Evolutionary conservation across 257 asterid species (phyloP), one percentile per base, ranked within the genome.

Genomic region (Sherardia arvensis): DNA sequence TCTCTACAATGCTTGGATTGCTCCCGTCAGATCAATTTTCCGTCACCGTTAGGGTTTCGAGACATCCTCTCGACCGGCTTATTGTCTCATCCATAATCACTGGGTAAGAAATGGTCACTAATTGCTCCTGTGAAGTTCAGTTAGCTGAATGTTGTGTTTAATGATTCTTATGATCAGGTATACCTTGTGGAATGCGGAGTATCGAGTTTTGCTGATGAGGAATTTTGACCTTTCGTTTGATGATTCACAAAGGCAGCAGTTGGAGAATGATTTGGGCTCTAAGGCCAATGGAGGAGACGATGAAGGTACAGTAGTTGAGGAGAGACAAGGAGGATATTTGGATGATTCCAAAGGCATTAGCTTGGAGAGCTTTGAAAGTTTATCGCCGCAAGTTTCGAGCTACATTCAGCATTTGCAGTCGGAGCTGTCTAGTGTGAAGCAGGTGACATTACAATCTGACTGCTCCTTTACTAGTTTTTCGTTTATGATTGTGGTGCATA

Each of bases 101-200:
- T 2, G 99, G 99, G 99, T 93, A 85, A 77, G 38, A 38, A 22
- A 15, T 38, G 6, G 17, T 17, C 15, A n/a, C 61, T 53, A 25
- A 21, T 38, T 64, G 8, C 47, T 28, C 17, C 14, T 43, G 4
- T 6, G 56, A 26, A 33, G 32, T 32, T 56, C 5, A 17, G 20
- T 57, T 18, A 32, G 63, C 63, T 59, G 17, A n/a, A 2, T 30
- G 7, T 32, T 7, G 20, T 20, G 25, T 33, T 4, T 48, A 9
- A 7, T 20, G 12, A 27, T 63, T 20, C 9, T 38, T 4, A 11
- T 40, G 7, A 43, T 15, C 71, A 93, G 99, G 78, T 93, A 93
- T 71, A 93, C 99, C 17, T 71, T 93, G 73, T 93, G 99, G 99
- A 93, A 93, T 75, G 96, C 96, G 47, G 99, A 93, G 84, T 93